Evolutionary conservation across 2,329 filamentous ascomycete species (phyloP).

Genomic region (Diaporthe citriasiana): DNA sequence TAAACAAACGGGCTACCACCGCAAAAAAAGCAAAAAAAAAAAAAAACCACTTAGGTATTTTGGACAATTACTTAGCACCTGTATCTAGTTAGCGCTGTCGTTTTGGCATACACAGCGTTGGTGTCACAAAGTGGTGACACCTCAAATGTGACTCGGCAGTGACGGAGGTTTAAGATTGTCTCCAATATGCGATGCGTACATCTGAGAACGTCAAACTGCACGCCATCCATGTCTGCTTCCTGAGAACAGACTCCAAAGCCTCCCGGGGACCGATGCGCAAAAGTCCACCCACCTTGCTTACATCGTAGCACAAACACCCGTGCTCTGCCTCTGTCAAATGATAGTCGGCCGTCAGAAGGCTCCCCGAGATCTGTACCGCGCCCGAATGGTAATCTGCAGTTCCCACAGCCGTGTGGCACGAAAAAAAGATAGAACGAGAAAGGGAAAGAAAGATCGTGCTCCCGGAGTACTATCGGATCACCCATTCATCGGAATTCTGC

Average conservation of each 20-base stretch:
- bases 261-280: slow-evolving; percentile 1
- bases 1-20: slow-evolving; percentile 8
- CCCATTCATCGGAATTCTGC: slow-evolving; percentile 10
- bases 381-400: slow-evolving; percentile 10
- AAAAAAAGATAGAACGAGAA: neutral
- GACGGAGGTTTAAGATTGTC: slow-evolving; percentile 33
- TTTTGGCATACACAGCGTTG: slow-evolving; percentile 2
- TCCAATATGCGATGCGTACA: slow-evolving; percentile 28
- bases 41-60: neutral
- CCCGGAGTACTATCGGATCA: slow-evolving; percentile 25
- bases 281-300: slow-evolving; percentile 4
- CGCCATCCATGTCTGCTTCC: slow-evolving; percentile 9
- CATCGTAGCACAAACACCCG: slow-evolving; percentile 1
- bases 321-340: slow-evolving; percentile 17
- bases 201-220: slow-evolving; percentile 24
- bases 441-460: slow-evolving; percentile 3
- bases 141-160: slow-evolving; percentile 30
- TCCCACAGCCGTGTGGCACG: slow-evolving; percentile 18
- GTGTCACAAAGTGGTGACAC: slow-evolving; percentile 21
- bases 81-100: neutral
- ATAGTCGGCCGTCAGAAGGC: slow-evolving; percentile 16
- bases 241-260: slow-evolving; percentile 11
- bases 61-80: neutral
- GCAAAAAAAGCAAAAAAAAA: slow-evolving; percentile 27
- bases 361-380: slow-evolving; percentile 20